Conservation (phyloP, 805 yeast genomes). For the Lipomyces anomalus region DNA sequence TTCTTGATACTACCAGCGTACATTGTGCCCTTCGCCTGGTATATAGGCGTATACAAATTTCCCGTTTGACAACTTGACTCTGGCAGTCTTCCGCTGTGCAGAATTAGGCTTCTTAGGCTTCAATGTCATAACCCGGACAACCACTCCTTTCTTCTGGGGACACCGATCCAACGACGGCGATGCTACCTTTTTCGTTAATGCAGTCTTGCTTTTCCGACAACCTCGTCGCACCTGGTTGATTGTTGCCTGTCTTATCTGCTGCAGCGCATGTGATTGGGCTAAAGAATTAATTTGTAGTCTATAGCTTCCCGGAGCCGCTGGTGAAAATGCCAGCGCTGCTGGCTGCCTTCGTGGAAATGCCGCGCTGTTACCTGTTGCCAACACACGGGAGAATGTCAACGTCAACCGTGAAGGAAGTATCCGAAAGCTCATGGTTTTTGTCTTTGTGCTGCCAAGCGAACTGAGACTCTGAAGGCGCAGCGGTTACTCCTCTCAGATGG, state of each 20-base stretch:
- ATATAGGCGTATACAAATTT: slow-evolving; percentile 85
- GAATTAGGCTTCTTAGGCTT: slow-evolving; percentile 99
- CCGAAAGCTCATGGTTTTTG: no score
- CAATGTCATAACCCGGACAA: slow-evolving; percentile 84
- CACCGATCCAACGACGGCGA: slow-evolving; percentile 79
- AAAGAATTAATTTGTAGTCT: no score
- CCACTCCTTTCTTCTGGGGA: slow-evolving; percentile 91
- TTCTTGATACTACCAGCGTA: slow-evolving; percentile 26
- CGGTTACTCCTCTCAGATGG: no score
- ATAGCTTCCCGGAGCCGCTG: no score
- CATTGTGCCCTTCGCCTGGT: slow-evolving; percentile 97
- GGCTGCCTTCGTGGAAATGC: no score
- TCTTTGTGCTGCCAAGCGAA: no score
- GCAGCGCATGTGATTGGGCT: no score
- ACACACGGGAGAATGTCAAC: no score
- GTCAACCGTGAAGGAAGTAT: no score
- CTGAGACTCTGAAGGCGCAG: no score
- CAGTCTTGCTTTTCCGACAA: slow-evolving; percentile 47
- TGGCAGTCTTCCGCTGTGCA: slow-evolving; percentile 93
- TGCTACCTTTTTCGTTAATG: slow-evolving; percentile 40
- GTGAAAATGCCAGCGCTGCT: no score
- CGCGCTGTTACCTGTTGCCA: no score
- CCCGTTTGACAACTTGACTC: slow-evolving; percentile 90
- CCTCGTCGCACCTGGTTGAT: slow-evolving; percentile 74
- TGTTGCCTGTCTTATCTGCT: slow-evolving; percentile 43